phyloP scores from a whole-genome alignment of 1,284 basidiomycete species.

The Cerioporus squamosus region DNA sequence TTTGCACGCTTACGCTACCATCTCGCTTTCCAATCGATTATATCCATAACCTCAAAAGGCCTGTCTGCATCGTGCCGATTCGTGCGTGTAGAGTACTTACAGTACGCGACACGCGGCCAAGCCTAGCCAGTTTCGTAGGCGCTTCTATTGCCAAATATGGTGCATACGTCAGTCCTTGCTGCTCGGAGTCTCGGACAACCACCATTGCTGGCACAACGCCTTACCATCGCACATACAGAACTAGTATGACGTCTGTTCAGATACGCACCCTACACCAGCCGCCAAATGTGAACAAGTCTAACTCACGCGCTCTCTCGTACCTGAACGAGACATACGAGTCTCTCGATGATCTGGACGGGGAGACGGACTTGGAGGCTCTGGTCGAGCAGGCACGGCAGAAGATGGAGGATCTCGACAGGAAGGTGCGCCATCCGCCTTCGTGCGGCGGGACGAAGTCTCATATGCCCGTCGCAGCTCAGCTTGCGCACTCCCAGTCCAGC shows the following conservation, averaged over 20 bases:
- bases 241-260: slow-evolving; percentile 53
- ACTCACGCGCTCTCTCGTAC: slow-evolving; percentile 43
- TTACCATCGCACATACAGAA: no score
- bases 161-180: no score
- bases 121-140: no score
- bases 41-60: background rate
- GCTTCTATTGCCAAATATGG: no score
- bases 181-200: no score
- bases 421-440: slow-evolving; percentile 26
- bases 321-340: slow-evolving; percentile 53
- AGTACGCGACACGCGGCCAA: no score
- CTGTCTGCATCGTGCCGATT: no score
- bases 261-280: slow-evolving; percentile 54
- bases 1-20: background rate
- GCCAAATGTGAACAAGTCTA: slow-evolving; percentile 47
- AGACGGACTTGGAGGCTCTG: slow-evolving; percentile 43
- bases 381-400: slow-evolving; percentile 31
- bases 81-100: no score
- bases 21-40: background rate
- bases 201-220: no score
- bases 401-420: slow-evolving; percentile 29
- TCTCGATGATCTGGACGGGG: slow-evolving; percentile 42
- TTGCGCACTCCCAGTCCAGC: slow-evolving; percentile 53
- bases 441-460: background rate
- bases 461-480: slow-evolving; percentile 53